Conservation (phyloP, 2,329 filamentous ascomycete genomes). For the Fusarium humuli region DNA sequence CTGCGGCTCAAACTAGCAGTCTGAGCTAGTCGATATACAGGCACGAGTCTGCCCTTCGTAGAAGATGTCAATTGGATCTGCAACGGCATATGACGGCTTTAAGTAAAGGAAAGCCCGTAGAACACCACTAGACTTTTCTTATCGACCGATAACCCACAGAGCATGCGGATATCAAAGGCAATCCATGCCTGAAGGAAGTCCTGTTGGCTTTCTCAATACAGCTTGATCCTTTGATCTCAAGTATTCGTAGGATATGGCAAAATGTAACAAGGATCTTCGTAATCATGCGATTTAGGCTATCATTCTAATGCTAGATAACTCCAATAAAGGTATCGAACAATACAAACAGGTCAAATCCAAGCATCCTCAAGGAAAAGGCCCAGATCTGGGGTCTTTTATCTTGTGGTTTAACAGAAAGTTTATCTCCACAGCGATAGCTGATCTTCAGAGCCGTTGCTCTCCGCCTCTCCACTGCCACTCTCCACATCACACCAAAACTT, state of each 20-base stretch:
- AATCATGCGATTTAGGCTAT: slow-evolving; percentile 8
- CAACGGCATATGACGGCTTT: slow-evolving; percentile 37
- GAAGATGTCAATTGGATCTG: not conserved
- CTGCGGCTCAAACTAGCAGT: not conserved
- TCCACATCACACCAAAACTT: slow-evolving; percentile 21
- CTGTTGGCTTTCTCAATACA: not conserved
- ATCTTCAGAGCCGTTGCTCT: slow-evolving; percentile 35
- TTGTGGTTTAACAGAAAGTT: not conserved
- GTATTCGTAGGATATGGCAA: not conserved
- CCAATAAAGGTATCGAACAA: slow-evolving; percentile 1
- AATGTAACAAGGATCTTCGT: not conserved
- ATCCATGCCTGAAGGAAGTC: too few relatives aligned
- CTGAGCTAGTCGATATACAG: slow-evolving; percentile 15
- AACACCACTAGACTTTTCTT: not conserved
- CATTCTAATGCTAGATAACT: slow-evolving; percentile 8
- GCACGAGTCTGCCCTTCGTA: not conserved
- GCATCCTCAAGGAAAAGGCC: not conserved
- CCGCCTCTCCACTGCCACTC: slow-evolving; percentile 28
- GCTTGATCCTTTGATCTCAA: not conserved
- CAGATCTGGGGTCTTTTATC: slow-evolving; percentile 6
- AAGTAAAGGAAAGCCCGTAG: not conserved
- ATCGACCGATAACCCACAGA: not conserved
- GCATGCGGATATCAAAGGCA: not conserved
- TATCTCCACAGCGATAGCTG: slow-evolving; percentile 20
- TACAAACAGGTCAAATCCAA: slow-evolving; percentile 1